phyloP scores from a whole-genome alignment of 2,329 filamentous ascomycete genomes.

The Fusarium globosum region DNA sequence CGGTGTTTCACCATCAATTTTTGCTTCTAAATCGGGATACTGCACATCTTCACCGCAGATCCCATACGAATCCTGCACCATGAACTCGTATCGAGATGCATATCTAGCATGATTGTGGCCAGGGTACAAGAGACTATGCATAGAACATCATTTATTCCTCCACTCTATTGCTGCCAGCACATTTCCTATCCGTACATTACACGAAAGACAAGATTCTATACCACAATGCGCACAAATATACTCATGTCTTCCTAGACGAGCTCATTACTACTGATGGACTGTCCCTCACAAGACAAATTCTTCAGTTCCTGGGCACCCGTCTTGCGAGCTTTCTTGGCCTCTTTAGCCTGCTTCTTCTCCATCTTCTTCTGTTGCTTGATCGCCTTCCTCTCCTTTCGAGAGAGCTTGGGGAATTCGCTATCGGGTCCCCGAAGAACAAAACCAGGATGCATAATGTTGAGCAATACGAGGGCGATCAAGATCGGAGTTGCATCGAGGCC shows the following conservation, averaged over 20 bases:
- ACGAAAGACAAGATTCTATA: slow-evolving; percentile 1
- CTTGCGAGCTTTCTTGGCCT: slow-evolving; percentile 40
- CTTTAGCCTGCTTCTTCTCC: slow-evolving; percentile 39
- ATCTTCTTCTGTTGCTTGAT: slow-evolving; percentile 52
- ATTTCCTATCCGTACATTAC: not conserved
- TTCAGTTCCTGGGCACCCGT: slow-evolving; percentile 28
- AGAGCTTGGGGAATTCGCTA: slow-evolving; percentile 57
- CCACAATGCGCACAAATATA: not conserved
- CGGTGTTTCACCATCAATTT: slow-evolving; percentile 30
- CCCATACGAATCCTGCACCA: slow-evolving; percentile 13
- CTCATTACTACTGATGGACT: slow-evolving; percentile 5
- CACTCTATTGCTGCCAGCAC: slow-evolving; percentile 7
- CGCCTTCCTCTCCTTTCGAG: slow-evolving; percentile 58
- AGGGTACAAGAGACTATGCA: not conserved
- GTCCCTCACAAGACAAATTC: slow-evolving; percentile 20
- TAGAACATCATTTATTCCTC: slow-evolving; percentile 7
- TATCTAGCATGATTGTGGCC: not conserved
- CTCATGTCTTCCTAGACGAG: not conserved
- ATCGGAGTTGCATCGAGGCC: slow-evolving; percentile 66
- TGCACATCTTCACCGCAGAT: slow-evolving; percentile 12
- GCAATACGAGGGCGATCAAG: slow-evolving; percentile 56
- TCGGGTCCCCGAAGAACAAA: slow-evolving; percentile 57
- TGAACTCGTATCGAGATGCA: slow-evolving; percentile 6
- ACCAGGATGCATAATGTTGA: slow-evolving; percentile 61
- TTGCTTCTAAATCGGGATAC: slow-evolving; percentile 40